Evolutionary conservation across 1,139 yeast species (phyloP), one percentile per base, ranked within the genome.

Genomic region (Sugiyamaella grinbergsii): DNA sequence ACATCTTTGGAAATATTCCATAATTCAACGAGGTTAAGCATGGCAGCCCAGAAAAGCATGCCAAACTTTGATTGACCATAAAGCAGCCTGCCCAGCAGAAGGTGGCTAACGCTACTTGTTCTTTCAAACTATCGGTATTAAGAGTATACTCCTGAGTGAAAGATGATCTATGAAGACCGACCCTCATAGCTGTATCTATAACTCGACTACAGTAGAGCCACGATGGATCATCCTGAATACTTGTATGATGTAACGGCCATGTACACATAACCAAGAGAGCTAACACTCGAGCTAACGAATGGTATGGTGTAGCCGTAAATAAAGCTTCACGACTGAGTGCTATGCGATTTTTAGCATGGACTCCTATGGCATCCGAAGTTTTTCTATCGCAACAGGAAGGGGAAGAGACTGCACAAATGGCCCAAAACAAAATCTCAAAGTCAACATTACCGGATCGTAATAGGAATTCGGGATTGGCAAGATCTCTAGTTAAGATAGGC

Each of bases 161-260:
- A 10, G 54, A 37, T 2, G 59, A 44, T 18, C 56, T 49, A 34
- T 58, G 60, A 5, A 58, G 48, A n/a, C 62, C 62, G 22, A 58
- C 52, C 23, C 46, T 56, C 56, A 59, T 47, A 2, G 59, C 62
- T 11, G 53, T 42, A 40, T 52, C 52, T n/a, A 53, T 29, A 11
- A 61, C 60, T 13, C 45, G 49, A 3, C 57, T 55, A 16, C 51
- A 34, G 39, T 56, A 45, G 15, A 47, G 36, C 60, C 61, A 59
- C 11, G 58, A 42, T 7, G 38, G 46, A 24, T 58, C 62, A 22
- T 56, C 58, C 29, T 54, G 58, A 29, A 53, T 39, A 18, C 48
- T 44, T 15, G 36, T 39, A 34, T 48, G 32, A 28, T 46, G 46
- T 15, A 42, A 23, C 5, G 53, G 55, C 59, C 59, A 57, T 34